phyloP scores from a whole-genome alignment of 768 basidiomycete species.

The Cystofilobasidium capitatum region DNA sequence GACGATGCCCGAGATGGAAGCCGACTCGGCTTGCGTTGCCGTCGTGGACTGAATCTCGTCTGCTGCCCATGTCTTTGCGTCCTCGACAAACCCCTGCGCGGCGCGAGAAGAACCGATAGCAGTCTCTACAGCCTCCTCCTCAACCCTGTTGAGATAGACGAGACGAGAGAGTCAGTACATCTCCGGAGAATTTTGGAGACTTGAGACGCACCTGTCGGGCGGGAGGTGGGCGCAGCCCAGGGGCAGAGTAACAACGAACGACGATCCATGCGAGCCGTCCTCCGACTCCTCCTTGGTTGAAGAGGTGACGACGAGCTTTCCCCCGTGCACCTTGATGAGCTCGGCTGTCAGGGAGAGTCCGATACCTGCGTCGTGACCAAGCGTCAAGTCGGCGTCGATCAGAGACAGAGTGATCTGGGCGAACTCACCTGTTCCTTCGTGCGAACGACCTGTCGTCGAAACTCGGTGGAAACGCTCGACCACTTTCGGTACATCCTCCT shows the following conservation, averaged over 20 bases:
- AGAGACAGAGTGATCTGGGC: neutral
- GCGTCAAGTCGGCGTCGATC: neutral
- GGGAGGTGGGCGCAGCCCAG: constrained; percentile 40
- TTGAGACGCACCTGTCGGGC: constrained; percentile 17
- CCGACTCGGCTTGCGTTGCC: constrained; percentile 22
- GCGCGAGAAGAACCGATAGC: constrained; percentile 27
- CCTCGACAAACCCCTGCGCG: constrained; percentile 41
- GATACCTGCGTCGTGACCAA: constrained; percentile 36
- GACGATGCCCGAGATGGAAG: neutral
- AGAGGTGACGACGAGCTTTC: constrained; percentile 37
- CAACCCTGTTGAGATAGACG: neutral
- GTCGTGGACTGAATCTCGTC: constrained; percentile 19
- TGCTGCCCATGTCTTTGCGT: constrained; percentile 40
- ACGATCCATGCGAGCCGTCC: constrained; percentile 38
- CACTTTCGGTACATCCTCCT: constrained; percentile 26
- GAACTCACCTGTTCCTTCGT: constrained; percentile 32
- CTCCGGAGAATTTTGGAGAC: no score
- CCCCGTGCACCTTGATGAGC: constrained; percentile 41
- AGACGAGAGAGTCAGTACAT: no score
- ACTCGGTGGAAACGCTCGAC: constrained; percentile 43
- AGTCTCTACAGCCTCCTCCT: neutral
- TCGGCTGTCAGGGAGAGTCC: constrained; percentile 40
- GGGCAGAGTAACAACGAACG: constrained; percentile 39
- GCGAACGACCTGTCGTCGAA: constrained; percentile 37
- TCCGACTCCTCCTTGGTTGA: constrained; percentile 33